phyloP scores from a whole-genome alignment of 441 rosid species.

The Mallotus repandus region DNA sequence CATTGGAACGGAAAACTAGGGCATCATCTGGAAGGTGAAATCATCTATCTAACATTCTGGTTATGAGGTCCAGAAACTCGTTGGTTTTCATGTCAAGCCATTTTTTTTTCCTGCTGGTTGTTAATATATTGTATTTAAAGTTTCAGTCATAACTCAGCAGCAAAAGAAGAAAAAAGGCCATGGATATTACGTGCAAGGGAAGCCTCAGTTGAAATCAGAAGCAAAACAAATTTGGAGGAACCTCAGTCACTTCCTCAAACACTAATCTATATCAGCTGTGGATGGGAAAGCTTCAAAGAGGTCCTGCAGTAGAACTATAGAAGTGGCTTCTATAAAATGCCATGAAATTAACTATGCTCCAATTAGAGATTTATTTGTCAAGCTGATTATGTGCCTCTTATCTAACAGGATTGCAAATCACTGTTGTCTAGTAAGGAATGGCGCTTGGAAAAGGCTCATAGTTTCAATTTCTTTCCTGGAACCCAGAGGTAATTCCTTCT shows the following conservation, averaged over 20 bases:
- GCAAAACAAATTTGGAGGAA: constrained; percentile 41
- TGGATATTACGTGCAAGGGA: constrained; percentile 89
- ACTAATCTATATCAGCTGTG: constrained; percentile 92
- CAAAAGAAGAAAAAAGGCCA: constrained; percentile 89
- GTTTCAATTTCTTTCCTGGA: constrained; percentile 93
- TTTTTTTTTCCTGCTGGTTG: constrained; percentile 14
- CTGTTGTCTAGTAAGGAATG: constrained; percentile 67
- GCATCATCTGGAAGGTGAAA: constrained; percentile 51
- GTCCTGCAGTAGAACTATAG: constrained; percentile 33
- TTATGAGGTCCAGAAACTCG: not conserved
- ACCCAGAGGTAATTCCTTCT: constrained; percentile 63
- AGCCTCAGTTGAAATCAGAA: constrained; percentile 64
- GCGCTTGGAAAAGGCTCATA: constrained; percentile 84
- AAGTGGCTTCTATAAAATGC: constrained; percentile 17
- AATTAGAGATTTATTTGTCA: not conserved
- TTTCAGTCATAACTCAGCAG: constrained; percentile 39
- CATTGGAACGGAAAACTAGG: constrained; percentile 46
- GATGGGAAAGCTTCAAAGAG: constrained; percentile 97
- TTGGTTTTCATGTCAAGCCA: not conserved
- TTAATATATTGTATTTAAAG: constrained; percentile 12
- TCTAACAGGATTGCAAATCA: constrained; percentile 69
- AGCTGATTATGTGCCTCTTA: constrained; percentile 22
- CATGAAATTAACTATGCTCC: constrained; percentile 15
- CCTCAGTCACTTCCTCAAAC: constrained; percentile 60
- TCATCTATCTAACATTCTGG: constrained; percentile 20